Percentiles rank a stretch among this genome's conserved stretches.
Evolutionary conservation across 1,139 yeast genomes (phyloP).

Genomic region (Yamadazyma kanchanaburiensis): DNA sequence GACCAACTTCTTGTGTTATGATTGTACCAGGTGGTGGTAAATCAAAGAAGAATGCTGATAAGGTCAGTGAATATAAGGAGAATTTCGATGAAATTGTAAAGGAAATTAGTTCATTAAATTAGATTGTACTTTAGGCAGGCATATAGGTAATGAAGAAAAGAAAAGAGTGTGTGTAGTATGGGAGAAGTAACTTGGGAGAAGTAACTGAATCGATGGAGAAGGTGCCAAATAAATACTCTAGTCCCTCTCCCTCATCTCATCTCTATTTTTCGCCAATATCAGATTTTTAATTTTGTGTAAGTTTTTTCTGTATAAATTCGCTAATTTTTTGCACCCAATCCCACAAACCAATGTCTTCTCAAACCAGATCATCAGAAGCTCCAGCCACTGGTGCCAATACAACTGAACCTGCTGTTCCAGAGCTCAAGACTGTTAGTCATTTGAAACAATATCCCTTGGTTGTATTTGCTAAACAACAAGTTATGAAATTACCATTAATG

Average conservation of each 20-base stretch:
- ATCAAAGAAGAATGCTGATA: conserved; percentile 73
- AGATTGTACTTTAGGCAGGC: conserved; percentile 1
- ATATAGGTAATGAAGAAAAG: conserved; percentile 5
- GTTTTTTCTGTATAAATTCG: too few relatives aligned
- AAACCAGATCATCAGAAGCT: not conserved
- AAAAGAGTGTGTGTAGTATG: conserved; percentile 1
- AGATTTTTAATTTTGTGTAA: too few relatives aligned
- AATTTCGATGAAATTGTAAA: conserved; percentile 89
- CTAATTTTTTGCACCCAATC: conserved; percentile 8
- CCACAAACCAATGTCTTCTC: not conserved
- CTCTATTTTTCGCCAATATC: too few relatives aligned
- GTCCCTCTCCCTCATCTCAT: too few relatives aligned
- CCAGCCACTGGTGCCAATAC: conserved; percentile 1
- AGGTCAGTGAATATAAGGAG: conserved; percentile 88
- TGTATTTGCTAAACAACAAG: conserved; percentile 8
- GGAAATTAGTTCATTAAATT: conserved; percentile 58
- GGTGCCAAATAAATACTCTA: too few relatives aligned
- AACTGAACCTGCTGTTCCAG: conserved; percentile 1
- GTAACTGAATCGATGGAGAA: too few relatives aligned
- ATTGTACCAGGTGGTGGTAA: conserved; percentile 95
- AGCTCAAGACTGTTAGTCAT: conserved; percentile 10
- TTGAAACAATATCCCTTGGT: conserved; percentile 14
- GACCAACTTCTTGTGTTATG: conserved; percentile 98
- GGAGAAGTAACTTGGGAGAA: too few relatives aligned
- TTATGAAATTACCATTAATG: conserved; percentile 10